Base-by-base conservation (phyloP, 2,329 filamentous ascomycete genomes). In the Leptographium wingfieldii region DNA sequence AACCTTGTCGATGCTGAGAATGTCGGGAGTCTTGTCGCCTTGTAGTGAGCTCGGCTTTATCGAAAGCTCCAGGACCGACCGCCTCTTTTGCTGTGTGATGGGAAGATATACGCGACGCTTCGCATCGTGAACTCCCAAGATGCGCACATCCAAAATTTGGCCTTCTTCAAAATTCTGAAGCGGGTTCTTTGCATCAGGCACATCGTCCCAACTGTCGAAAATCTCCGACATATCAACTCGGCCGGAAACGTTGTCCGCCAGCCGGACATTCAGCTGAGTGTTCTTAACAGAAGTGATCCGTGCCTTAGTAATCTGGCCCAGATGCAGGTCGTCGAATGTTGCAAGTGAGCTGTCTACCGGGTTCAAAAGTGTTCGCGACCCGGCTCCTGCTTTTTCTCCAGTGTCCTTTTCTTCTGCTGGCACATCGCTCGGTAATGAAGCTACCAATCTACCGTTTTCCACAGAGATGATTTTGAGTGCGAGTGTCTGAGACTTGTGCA, bases 101-200 rank as follows among this genome's bases (percentile, higher is more conserved):
- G 94, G 92, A 51, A 99, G 78, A 75, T 96, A 99, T 54, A 87
- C 85, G 72, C 96, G 90, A 67, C 90, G 95, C 65, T 87, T 86
- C 56, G 91, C 88, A 73, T 96, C 91, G 69, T 97, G 92, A 38
- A 95, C 80, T 63, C 92, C 92, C 43, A 97, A 77, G 46, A 96
- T 81, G 68, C 85, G 87, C 48, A 92, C 91, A 16, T 81, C 76
- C 35, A 96, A 73, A 54, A 84, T 75, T 61, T 92, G 83, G 66
- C 88, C 87, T 57, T 80, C 76, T 63, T 83, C 80, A 73, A 95
- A 95, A 63, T 81, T 80, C 60, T 78, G 77, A n/a, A 97, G 77
- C 1, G 94, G 92, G 33, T 84, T 78, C 72, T 92, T 96, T 61
- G 85, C 82, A 68, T 96, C 84, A 60, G 83, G 79, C 67, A 99